These are phyloP conservation scores for Daldinia childiae DNA, from an alignment of 495 filamentous ascomycete genomes.

Conservation along the genomic window DNA sequence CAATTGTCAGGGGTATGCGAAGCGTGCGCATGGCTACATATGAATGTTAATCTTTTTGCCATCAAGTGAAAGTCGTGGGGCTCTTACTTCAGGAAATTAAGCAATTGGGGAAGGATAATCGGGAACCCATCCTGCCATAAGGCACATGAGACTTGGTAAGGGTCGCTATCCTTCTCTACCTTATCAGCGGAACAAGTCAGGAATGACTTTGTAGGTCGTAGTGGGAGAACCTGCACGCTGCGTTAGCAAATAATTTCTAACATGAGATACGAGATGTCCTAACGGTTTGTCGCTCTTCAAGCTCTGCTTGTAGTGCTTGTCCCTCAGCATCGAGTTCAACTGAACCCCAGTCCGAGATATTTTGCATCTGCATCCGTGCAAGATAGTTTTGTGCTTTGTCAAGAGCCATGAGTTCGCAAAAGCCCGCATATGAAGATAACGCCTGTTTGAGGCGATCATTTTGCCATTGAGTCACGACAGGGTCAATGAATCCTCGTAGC, in stretches of 20 bases:
- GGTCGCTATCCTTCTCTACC: constrained; percentile 70
- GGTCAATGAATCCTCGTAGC: constrained; percentile 76
- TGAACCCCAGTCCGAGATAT: constrained; percentile 83
- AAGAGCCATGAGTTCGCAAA: constrained; percentile 81
- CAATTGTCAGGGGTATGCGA: constrained; percentile 90
- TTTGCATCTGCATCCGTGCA: constrained; percentile 72
- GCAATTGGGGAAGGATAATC: constrained; percentile 82
- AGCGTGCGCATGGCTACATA: constrained; percentile 81
- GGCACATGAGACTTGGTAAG: constrained; percentile 73
- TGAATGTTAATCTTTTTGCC: constrained; percentile 34
- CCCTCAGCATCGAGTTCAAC: constrained; percentile 81
- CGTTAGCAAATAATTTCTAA: constrained; percentile 16
- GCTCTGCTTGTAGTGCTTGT: constrained; percentile 75
- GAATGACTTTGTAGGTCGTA: constrained; percentile 89
- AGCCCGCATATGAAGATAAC: constrained; percentile 79
- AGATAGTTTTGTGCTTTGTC: constrained; percentile 84
- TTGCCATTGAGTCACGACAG: constrained; percentile 83
- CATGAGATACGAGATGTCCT: constrained; percentile 22
- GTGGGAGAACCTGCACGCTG: constrained; percentile 68
- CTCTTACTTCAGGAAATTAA: constrained; percentile 80
- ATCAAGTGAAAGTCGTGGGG: background rate
- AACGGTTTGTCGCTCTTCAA: constrained; percentile 78
- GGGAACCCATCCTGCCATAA: constrained; percentile 88
- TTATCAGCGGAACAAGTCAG: constrained; percentile 90
- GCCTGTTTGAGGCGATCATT: constrained; percentile 70